phyloP scores from a whole-genome alignment of 805 yeast species.

The Saturnispora serradocipensis region DNA sequence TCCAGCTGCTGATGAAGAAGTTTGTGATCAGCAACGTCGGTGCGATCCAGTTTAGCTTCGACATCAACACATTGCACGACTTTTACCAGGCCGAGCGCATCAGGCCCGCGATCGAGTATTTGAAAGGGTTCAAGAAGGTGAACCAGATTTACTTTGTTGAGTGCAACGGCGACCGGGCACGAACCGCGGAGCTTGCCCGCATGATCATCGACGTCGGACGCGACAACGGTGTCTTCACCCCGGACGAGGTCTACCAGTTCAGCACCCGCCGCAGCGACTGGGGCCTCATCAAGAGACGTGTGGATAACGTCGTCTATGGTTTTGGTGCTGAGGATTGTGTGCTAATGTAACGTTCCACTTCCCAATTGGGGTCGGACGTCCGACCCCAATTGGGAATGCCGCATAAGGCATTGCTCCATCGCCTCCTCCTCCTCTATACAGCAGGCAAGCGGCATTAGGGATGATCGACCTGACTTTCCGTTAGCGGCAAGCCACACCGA shows the following conservation, averaged over 20 bases:
- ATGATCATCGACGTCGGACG: slow-evolving; percentile 75
- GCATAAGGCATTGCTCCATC: not conserved
- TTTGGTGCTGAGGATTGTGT: slow-evolving; percentile 71
- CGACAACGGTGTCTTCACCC: slow-evolving; percentile 81
- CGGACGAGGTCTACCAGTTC: slow-evolving; percentile 91
- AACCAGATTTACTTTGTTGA: slow-evolving; percentile 72
- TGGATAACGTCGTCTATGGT: slow-evolving; percentile 94
- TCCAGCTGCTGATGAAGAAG: slow-evolving; percentile 66
- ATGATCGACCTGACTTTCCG: not conserved
- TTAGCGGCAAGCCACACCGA: not conserved
- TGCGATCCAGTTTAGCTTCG: slow-evolving; percentile 73
- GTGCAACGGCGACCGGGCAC: slow-evolving; percentile 32
- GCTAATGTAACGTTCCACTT: slow-evolving; percentile 32
- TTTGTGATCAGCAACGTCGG: slow-evolving; percentile 67
- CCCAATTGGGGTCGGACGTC: not conserved
- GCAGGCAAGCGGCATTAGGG: not conserved
- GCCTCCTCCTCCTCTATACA: not conserved
- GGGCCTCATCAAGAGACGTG: slow-evolving; percentile 64
- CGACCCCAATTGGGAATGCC: not conserved
- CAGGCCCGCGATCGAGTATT: slow-evolving; percentile 64
- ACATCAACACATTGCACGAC: slow-evolving; percentile 67
- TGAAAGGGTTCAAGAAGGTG: slow-evolving; percentile 73
- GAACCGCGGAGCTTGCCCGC: slow-evolving; percentile 52
- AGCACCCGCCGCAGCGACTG: slow-evolving; percentile 85
- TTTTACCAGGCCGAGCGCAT: slow-evolving; percentile 58